A percentile compares a stretch with the other conserved stretches of the same genome.
Evolutionary conservation across 2,329 filamentous ascomycete genomes (phyloP).

Genomic region (Cytospora piceicola): DNA sequence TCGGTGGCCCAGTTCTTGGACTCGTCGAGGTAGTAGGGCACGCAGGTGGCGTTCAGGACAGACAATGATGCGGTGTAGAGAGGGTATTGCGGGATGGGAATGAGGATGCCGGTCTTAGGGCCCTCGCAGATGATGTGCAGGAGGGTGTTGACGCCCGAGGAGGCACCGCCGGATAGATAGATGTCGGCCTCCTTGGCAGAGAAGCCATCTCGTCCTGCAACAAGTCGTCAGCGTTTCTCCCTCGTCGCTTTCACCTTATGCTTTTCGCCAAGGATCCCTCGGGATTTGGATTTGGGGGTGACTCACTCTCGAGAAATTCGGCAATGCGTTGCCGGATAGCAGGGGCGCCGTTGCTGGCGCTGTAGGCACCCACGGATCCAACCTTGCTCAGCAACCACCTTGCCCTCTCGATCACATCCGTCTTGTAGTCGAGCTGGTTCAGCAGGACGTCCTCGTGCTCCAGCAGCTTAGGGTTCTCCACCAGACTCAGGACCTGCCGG

Average conservation of each 20-base stretch:
- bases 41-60: slow-evolving; percentile 80
- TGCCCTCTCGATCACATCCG: slow-evolving; percentile 85
- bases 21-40: slow-evolving; percentile 95
- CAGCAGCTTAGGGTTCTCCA: slow-evolving; percentile 87
- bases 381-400: slow-evolving; percentile 79
- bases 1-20: slow-evolving; percentile 85
- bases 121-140: slow-evolving; percentile 84
- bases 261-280: too few species aligned
- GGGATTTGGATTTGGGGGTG: too few species aligned
- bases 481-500: slow-evolving; percentile 88
- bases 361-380: slow-evolving; percentile 94
- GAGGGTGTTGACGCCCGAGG: slow-evolving; percentile 91
- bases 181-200: slow-evolving; percentile 79
- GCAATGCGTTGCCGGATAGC: slow-evolving; percentile 88
- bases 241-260: not conserved
- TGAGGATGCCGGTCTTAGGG: slow-evolving; percentile 79
- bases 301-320: slow-evolving; percentile 84
- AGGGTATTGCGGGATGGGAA: slow-evolving; percentile 97
- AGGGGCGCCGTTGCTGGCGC: slow-evolving; percentile 86
- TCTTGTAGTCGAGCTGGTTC: slow-evolving; percentile 79
- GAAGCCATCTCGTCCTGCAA: slow-evolving; percentile 80
- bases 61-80: slow-evolving; percentile 93
- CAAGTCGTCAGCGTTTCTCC: slow-evolving; percentile 28
- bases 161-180: slow-evolving; percentile 90
- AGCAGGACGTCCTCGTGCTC: slow-evolving; percentile 81